A percentile compares a stretch with the other conserved stretches of the same genome.
Evolutionary conservation across 208 protist species (phyloP).

Genomic region (Crithidia mellificae): DNA sequence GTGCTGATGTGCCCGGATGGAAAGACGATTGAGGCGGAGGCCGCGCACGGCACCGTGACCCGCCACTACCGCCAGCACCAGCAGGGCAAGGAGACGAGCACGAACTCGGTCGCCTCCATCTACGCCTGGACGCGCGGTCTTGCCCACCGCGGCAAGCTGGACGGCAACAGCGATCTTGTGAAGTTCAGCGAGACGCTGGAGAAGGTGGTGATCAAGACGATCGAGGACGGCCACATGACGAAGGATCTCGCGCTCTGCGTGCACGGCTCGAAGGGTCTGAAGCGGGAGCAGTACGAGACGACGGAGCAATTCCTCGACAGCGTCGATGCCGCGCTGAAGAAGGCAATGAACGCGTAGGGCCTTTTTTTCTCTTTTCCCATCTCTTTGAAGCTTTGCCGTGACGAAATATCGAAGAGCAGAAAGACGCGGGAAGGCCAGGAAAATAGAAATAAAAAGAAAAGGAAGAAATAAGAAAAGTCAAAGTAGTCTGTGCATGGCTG

Average conservation of each 20-base stretch:
- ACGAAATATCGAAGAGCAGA: too few species aligned
- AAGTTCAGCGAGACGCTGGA: constrained; percentile 91
- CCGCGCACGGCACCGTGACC: constrained; percentile 98
- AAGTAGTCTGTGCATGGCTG: too few species aligned
- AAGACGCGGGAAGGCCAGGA: too few species aligned
- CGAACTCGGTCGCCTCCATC: constrained; percentile 98
- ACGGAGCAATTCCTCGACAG: constrained; percentile 90
- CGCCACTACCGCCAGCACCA: constrained; percentile 97
- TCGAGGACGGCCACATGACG: constrained; percentile 96
- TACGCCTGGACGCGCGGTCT: constrained; percentile 98
- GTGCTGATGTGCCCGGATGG: constrained; percentile 97
- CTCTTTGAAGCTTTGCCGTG: too few species aligned
- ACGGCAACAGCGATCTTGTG: constrained; percentile 91
- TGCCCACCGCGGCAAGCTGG: constrained; percentile 94
- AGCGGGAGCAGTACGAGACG: constrained; percentile 86
- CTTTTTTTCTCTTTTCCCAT: too few species aligned
- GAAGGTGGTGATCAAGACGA: constrained; percentile 86
- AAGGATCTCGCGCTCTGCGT: constrained; percentile 98
- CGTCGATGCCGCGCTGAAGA: constrained; percentile 64
- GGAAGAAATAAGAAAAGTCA: too few species aligned
- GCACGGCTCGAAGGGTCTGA: constrained; percentile 76
- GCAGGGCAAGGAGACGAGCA: constrained; percentile 95
- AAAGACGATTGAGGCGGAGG: constrained; percentile 97
- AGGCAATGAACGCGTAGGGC: constrained; percentile 35
- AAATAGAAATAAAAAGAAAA: too few species aligned